These are phyloP conservation scores for Quercus berberidifolia DNA, from an alignment of 306 rosid genomes.

Conservation along the genomic window DNA sequence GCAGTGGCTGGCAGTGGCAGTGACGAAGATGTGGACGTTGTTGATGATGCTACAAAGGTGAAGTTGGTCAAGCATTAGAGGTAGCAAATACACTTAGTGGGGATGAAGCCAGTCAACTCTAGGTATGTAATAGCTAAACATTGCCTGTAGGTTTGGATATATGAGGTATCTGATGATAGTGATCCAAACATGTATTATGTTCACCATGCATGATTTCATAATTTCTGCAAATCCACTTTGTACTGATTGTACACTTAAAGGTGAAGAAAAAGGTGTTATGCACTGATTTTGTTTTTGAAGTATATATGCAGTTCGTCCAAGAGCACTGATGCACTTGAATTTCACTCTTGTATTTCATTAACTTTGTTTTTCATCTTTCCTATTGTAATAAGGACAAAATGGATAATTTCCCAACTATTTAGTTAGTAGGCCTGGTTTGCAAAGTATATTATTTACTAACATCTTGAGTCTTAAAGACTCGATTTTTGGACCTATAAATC, in stretches of 20 bases:
- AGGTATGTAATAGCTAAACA: conserved; percentile 41
- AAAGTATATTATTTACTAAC: no score
- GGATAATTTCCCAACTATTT: no score
- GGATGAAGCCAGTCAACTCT: conserved; percentile 60
- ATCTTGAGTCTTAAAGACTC: no score
- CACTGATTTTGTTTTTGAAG: conserved; percentile 3
- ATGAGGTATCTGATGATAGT: conserved; percentile 49
- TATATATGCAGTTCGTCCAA: neutral
- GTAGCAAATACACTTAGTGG: conserved; percentile 63
- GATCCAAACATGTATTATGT: conserved; percentile 57
- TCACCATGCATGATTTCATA: conserved; percentile 69
- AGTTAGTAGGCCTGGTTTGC: no score
- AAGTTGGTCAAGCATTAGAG: conserved; percentile 48
- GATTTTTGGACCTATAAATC: no score
- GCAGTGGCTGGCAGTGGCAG: conserved; percentile 33
- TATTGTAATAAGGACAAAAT: neutral
- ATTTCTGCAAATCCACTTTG: conserved; percentile 73
- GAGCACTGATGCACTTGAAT: neutral
- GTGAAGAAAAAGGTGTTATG: conserved; percentile 66
- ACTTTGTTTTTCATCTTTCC: neutral
- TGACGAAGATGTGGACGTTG: conserved; percentile 31
- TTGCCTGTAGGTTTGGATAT: conserved; percentile 81
- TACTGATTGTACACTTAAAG: conserved; percentile 86
- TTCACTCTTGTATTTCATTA: neutral
- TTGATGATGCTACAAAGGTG: conserved; percentile 2